phyloP scores from a whole-genome alignment of 441 rosid species.

The Pelargonium myrrhifolium region DNA sequence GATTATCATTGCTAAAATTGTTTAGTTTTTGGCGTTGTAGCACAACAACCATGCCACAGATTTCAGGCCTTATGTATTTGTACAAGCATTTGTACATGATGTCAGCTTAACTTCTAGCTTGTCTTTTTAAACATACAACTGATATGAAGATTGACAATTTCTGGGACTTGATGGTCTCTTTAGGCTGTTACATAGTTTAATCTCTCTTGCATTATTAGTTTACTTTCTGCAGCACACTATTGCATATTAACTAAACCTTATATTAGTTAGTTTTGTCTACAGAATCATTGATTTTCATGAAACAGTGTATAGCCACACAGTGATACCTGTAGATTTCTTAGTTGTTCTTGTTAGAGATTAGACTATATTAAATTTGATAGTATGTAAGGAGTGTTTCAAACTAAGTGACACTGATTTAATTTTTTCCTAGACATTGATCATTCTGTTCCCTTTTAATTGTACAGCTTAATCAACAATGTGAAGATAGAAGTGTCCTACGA shows the following conservation, averaged over 20 bases:
- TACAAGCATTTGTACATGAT: not conserved
- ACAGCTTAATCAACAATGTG: constrained; percentile 97
- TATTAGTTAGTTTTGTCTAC: not conserved
- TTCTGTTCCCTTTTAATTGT: constrained; percentile 13
- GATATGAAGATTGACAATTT: not conserved
- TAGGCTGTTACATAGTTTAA: not conserved
- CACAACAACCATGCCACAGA: not conserved
- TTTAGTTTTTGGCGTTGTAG: not conserved
- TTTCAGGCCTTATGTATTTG: not conserved
- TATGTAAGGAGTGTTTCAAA: not conserved
- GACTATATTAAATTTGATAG: not conserved
- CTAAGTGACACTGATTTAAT: not conserved
- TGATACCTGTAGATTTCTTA: not conserved
- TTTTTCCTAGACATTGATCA: not conserved
- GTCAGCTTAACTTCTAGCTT: not conserved
- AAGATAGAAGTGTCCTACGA: constrained; percentile 83
- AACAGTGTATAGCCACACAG: not conserved
- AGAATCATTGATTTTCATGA: not conserved
- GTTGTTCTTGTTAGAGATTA: not conserved
- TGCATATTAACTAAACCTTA: not conserved
- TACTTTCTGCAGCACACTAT: not conserved
- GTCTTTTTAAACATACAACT: not conserved
- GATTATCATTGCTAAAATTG: not conserved
- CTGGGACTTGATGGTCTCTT: not conserved
- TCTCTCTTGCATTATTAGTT: not conserved